Evolutionary conservation across 768 basidiomycete species (phyloP), one percentile per base, ranked within the genome.

Genomic region (Coprinopsis marcescibilis): DNA sequence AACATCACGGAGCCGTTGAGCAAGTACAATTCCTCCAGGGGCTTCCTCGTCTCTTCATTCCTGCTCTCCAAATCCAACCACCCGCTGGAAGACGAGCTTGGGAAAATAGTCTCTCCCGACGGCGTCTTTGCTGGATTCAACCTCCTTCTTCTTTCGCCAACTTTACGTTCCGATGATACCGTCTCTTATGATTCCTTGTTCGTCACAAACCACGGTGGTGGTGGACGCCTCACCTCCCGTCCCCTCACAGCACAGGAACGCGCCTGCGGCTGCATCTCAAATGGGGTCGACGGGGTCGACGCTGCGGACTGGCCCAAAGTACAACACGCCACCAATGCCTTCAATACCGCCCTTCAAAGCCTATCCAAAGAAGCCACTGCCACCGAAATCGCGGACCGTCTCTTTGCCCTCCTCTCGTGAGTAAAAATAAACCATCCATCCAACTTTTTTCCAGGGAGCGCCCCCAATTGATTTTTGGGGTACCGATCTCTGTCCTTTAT

Each of bases 81-180:
- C 51, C 63, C 71, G 24, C 63, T 86, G 40, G 69, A 77, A 53
- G 71, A 73, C 43, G 70, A 77, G 57, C 64, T 75, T 32, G 65
- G 67, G 43, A 65, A 58, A 55, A 67, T 81, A 45, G 62, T 73
- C 41, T 67, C 72, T 50, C 60, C 63, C 45, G 73, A 78, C 51
- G 66, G 71, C 13, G 62, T 67, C 55, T 89, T 80, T 60, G 84
- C 88, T 38, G 89, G 89, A 2, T 91, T 92, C 73, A 91, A 90
- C 63, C 61, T 90, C 23, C 68, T 89, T 49, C 75, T 89, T 49
- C 68, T 91, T 48, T 67, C 75, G 19, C 76, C 81, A 52, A 41
- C 56, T 45, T 40, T 54, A 46, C 52, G 55, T 46, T 56, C 57
- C 34, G 58, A 60, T 52, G 57, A 40, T 46, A 30, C 55, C 26